These are phyloP conservation scores for Linderniella brevidens DNA, from an alignment of 257 asterid genomes.

Conservation along the genomic window DNA sequence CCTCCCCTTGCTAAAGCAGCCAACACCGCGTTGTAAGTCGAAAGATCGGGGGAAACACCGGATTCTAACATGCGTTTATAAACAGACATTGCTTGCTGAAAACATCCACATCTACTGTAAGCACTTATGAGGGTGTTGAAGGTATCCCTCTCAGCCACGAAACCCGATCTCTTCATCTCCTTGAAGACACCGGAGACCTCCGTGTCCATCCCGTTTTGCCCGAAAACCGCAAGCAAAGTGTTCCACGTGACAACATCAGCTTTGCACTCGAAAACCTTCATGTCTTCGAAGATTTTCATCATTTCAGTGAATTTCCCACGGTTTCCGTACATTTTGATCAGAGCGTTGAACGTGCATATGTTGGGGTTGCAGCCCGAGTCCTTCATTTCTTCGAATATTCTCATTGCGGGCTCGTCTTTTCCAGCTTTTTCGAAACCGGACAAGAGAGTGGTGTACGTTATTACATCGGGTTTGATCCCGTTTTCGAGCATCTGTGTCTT, in stretches of 20 bases:
- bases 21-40: slow-evolving; percentile 74
- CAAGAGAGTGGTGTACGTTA: slow-evolving; percentile 71
- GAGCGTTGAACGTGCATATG: slow-evolving; percentile 83
- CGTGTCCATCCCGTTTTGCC: slow-evolving; percentile 78
- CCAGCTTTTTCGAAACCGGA: slow-evolving; percentile 96
- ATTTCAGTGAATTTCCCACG: slow-evolving; percentile 69
- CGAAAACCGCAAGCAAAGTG: slow-evolving; percentile 86
- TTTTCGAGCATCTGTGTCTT: slow-evolving; percentile 45
- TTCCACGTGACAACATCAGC: slow-evolving; percentile 94
- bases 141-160: slow-evolving; percentile 85
- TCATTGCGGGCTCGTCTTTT: slow-evolving; percentile 72
- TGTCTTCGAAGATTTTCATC: slow-evolving; percentile 80
- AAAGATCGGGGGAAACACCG: slow-evolving; percentile 68
- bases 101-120: slow-evolving; percentile 77
- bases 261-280: slow-evolving; percentile 50
- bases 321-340: slow-evolving; percentile 79
- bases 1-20: slow-evolving; percentile 91
- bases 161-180: slow-evolving; percentile 89
- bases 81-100: slow-evolving; percentile 72
- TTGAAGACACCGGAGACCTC: slow-evolving; percentile 83
- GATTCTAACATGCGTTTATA: slow-evolving; percentile 75
- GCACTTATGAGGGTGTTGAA: slow-evolving; percentile 83
- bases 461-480: slow-evolving; percentile 84
- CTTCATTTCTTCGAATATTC: slow-evolving; percentile 63
- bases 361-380: slow-evolving; percentile 57